Conservation (phyloP, 73 alveolate genomes). For the Symbiodinium pilosum region DNA sequence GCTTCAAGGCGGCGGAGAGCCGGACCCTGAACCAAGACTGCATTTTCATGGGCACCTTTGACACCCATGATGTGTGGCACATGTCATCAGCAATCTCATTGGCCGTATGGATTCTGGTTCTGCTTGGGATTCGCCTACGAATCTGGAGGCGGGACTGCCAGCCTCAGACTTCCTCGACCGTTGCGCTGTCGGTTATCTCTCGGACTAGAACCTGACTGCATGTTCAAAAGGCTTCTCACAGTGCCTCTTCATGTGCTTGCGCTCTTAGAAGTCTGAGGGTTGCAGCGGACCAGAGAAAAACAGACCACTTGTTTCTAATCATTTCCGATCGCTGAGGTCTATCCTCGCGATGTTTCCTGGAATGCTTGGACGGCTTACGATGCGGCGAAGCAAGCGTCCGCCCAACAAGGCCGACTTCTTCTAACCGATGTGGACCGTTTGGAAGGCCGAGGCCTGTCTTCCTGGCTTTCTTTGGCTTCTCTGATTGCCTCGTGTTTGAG, state of each 20-base stretch:
- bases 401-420: conserved; percentile 40
- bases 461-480: too few relatives aligned
- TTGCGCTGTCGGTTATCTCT: not conserved
- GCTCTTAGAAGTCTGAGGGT: too few relatives aligned
- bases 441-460: conserved; percentile 23
- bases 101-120: not conserved
- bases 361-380: not conserved
- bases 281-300: too few relatives aligned
- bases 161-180: too few relatives aligned
- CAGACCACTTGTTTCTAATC: too few relatives aligned
- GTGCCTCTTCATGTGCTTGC: too few relatives aligned
- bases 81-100: not conserved
- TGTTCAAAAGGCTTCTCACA: too few relatives aligned
- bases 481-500: not conserved
- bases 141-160: not conserved
- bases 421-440: conserved; percentile 43
- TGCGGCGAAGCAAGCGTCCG: not conserved
- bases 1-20: not conserved
- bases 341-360: conserved; percentile 26
- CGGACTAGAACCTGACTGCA: too few relatives aligned
- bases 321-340: conserved; percentile 42
- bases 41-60: conserved; percentile 7
- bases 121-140: conserved; percentile 2
- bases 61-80: conserved; percentile 10
- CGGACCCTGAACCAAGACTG: not conserved